Base-by-base conservation (phyloP, 306 rosid species). In the Dryas alaskensis region DNA sequence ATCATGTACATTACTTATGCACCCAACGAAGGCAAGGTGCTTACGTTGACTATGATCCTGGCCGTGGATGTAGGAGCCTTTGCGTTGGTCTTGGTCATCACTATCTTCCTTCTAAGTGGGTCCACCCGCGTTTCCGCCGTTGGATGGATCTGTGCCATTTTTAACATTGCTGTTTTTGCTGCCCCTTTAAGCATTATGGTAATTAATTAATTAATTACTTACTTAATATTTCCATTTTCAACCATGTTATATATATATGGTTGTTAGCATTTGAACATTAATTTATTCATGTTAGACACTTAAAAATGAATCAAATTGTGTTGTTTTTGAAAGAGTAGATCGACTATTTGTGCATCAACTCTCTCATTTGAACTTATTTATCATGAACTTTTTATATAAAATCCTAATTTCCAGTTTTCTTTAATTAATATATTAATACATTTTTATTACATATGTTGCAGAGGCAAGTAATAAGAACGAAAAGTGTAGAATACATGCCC, bases 121-220 rank as follows among this genome's bases (percentile, higher is more conserved):
- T 0, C 45, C 6, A 49, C 40, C 0, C 88, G 89, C 6, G 73
- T 77, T 27, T 75, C 70, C 9, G 77, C 78, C 2, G 87, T 88
- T 73, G 96, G 96, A 53, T 79, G 80, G 89, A 48, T 84, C 31
- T 87, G 88, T 19, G 92, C 89, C 67, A 43, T 81, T 76, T 88
- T 87, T 10, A 90, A 86, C 73, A 77, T 90, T 54, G 88, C 89
- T 14, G 96, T 90, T 0, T 90, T 87, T 68, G 91, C 91, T 37
- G 87, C 96, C 73, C 92, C 96, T 67, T 70, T 90, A 47, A 90
- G 89, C 83, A 87, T 84, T 62, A 86, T 88, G 96, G 96, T 90
- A 74, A 5, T 4, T 46, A 10, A 48, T 64, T 51, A 9, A 9
- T 39, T 51, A 25, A 6, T 43, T n/a, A 4, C 4, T 9, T 2